A percentile compares a stretch with the other conserved stretches of the same genome.
Conservation (phyloP, 768 basidiomycete species). For the Phallus indusiatus region DNA sequence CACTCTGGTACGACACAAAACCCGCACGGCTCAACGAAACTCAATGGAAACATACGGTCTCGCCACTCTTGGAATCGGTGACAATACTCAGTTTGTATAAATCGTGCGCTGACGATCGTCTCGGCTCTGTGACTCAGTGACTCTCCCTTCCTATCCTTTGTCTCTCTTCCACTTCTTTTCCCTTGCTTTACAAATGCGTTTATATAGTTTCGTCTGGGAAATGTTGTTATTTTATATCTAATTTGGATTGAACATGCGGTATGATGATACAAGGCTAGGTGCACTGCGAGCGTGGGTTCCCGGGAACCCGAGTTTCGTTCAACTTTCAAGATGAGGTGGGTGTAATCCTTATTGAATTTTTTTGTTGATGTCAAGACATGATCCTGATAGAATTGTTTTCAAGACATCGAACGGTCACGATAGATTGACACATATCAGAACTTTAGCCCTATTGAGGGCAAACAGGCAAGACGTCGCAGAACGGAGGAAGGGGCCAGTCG, state of each 20-base stretch:
- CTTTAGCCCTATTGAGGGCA: background rate
- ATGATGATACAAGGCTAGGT: conserved; percentile 2
- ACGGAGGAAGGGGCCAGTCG: conserved; percentile 18
- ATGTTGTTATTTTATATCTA: background rate
- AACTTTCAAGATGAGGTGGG: background rate
- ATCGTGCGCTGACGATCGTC: too few species aligned
- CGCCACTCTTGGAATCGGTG: too few species aligned
- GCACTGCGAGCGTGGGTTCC: conserved; percentile 7
- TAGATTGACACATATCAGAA: background rate
- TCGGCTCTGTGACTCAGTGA: too few species aligned
- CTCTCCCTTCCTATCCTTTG: too few species aligned
- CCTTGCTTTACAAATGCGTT: too few species aligned
- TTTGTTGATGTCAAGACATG: background rate
- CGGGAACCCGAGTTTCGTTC: background rate
- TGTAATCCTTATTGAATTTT: background rate
- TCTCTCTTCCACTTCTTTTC: too few species aligned
- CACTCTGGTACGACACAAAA: too few species aligned
- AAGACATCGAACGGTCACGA: background rate
- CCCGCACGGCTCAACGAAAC: too few species aligned
- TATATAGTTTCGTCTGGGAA: background rate
- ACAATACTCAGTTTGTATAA: too few species aligned
- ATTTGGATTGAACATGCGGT: background rate
- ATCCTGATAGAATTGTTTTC: background rate
- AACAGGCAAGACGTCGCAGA: background rate
- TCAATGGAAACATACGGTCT: too few species aligned